Evolutionary conservation across 768 basidiomycete species (phyloP), one percentile per base, ranked within the genome.

Genomic region (Hericium alpestre): DNA sequence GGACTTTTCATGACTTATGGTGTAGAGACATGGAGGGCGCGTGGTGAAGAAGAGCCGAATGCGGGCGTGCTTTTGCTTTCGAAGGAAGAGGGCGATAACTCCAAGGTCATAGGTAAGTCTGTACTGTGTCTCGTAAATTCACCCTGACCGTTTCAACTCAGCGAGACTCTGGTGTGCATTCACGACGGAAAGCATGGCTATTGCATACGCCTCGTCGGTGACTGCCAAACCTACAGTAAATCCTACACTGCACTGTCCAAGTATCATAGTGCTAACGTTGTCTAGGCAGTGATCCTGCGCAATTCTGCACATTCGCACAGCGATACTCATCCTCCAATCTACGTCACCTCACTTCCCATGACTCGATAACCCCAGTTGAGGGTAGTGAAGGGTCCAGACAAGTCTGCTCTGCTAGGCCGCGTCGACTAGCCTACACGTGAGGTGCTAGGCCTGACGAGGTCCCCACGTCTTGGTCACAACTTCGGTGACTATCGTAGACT

Each of bases 81-180:
- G n/a, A 76, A 78, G 56, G 74, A 76, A 46, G 62, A 54, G 11
- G 71, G 70, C 8, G 69, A 65, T 63, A 2, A 65, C 64, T 15
- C 38, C 49, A 20, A 38, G 55, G 18, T 37, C 43, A 22, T 61
- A 7, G 27, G 62, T 61, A 27, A 13, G 38, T 49, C 43, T 22
- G 1, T 49, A 40, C 3, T 5, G 11, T 27, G 15, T 13, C 13
- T 11, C 25, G 46, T 53, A 4, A n/a, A 18, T 11, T 23, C 32
- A 23, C 41, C 52, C 25, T 53, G 25, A 16, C 20, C 15, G 1
- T 40, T 20, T 32, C 9, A 4, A 25, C 49, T 25, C 48, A 87
- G 88, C 78, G 32, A 80, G 86, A 38, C 69, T 90, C 39, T 91
- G 87, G 86, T 90, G 89, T 65, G 87, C 82, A 41, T 92, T 91